Base-by-base conservation (phyloP, 1,284 basidiomycete species). In the Golubevia sp. region DNA sequence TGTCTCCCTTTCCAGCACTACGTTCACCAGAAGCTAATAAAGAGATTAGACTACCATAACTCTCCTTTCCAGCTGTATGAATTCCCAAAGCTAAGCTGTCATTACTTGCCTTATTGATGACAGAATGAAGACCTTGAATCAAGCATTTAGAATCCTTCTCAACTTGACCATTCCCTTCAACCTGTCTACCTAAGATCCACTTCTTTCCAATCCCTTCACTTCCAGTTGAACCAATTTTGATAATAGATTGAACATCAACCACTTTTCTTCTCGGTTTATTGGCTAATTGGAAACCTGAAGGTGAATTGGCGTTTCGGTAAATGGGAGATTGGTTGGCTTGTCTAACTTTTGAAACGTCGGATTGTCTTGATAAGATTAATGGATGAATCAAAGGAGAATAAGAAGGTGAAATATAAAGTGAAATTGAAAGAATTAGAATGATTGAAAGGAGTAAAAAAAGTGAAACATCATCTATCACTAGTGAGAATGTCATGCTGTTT, bases 231-330 rank as follows among this genome's bases (percentile, higher is more conserved):
- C 54, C 64, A 7, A 44, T 44, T 8, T 38, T 21, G 23, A 63
- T 18, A 23, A 66, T 27, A 20, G 54, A 64, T 3, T 66, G 61
- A 2, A 81, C 59, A 34, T 76, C 65, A 21, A 70, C 65, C 48
- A 71, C 59, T 30, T 69, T 61, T 56, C 67, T 69, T 2, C 68
- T 49, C 2, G 79, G 80, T 30, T 71, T 61, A 7, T 70, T 58
- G 2, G 80, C 77, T 24, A 83, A 70, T 48, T 81, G 74, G 54
- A 82, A 77, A 34, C 79, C 79, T 3, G 69, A 13, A 5, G 79
- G 80, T 1, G 80, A 70, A 67, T 83, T 83, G 48, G 77, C 71
- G 51, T 80, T 83, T 54, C 80, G 70, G 57, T 78, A 83, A 50
- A 75, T 67, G 38, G 80, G 66, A 18, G 80, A 83, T 58, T 83